Percentiles rank a stretch among this genome's conserved stretches.
Conservation (phyloP, 345 rosid species). For the Bruguiera sexangula region DNA sequence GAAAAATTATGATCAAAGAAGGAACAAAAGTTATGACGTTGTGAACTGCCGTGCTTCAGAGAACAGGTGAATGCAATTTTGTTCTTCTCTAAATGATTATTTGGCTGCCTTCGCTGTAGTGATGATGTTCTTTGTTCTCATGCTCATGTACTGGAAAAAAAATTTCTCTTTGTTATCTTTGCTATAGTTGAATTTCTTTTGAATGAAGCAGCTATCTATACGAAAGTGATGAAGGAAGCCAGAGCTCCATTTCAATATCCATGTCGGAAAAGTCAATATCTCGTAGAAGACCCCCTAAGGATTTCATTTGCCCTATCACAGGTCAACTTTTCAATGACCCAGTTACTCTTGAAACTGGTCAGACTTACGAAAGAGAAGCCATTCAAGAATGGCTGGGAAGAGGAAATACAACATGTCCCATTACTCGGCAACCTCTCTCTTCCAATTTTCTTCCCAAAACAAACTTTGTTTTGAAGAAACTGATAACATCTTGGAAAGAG, state of each 20-base stretch:
- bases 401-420: constrained; percentile 61
- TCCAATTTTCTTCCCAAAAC: constrained; percentile 54
- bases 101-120: not conserved
- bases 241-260: constrained; percentile 41
- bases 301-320: constrained; percentile 69
- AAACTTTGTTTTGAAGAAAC: constrained; percentile 59
- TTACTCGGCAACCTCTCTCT: constrained; percentile 51
- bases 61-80: constrained; percentile 25
- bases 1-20: constrained; percentile 15
- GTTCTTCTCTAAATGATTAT: not conserved
- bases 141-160: not conserved
- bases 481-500: constrained; percentile 63
- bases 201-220: constrained; percentile 29
- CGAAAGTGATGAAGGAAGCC: constrained; percentile 49
- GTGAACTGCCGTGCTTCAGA: constrained; percentile 28
- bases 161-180: not conserved
- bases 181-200: not conserved
- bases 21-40: constrained; percentile 33
- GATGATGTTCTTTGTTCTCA: not conserved
- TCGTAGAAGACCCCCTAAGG: constrained; percentile 56
- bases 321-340: constrained; percentile 59
- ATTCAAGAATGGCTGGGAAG: constrained; percentile 65
- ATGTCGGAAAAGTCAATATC: constrained; percentile 42
- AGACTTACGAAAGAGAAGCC: constrained; percentile 69
- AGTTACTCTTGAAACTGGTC: constrained; percentile 71